phyloP scores from a whole-genome alignment of 495 filamentous ascomycete species.

The Gamarada debralockiae region DNA sequence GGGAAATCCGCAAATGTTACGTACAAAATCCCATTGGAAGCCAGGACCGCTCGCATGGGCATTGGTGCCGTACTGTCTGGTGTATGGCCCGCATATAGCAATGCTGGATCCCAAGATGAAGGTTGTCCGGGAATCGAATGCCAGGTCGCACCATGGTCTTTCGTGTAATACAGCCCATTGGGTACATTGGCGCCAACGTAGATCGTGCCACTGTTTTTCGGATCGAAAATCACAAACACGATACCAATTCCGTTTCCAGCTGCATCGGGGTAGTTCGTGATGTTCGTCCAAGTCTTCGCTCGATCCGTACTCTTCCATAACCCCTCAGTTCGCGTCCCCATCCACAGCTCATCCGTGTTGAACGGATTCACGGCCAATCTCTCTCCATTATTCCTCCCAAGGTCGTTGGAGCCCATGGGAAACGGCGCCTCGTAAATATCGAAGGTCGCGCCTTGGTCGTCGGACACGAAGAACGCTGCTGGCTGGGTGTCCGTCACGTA shows the following conservation, averaged over 20 bases:
- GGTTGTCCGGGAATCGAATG: background rate
- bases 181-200: constrained; percentile 4
- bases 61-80: too few relatives aligned
- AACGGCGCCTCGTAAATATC: constrained; percentile 8
- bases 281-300: constrained; percentile 7
- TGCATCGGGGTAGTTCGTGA: constrained; percentile 8
- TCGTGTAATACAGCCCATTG: constrained; percentile 1
- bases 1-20: too few relatives aligned
- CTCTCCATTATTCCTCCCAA: constrained; percentile 8
- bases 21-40: too few relatives aligned
- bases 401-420: constrained; percentile 6
- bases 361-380: constrained; percentile 7
- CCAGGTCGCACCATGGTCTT: constrained; percentile 1
- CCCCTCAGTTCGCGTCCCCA: constrained; percentile 6
- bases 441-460: constrained; percentile 8
- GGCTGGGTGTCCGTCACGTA: background rate
- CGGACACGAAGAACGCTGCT: constrained; percentile 5
- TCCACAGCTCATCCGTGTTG: constrained; percentile 3
- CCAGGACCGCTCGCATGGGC: too few relatives aligned
- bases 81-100: too few relatives aligned
- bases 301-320: constrained; percentile 6
- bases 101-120: too few relatives aligned
- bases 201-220: constrained; percentile 2
- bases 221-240: constrained; percentile 9
- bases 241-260: constrained; percentile 1